Evolutionary conservation across 2,329 filamentous ascomycete genomes (phyloP).

Genomic region (Penicillium freii): DNA sequence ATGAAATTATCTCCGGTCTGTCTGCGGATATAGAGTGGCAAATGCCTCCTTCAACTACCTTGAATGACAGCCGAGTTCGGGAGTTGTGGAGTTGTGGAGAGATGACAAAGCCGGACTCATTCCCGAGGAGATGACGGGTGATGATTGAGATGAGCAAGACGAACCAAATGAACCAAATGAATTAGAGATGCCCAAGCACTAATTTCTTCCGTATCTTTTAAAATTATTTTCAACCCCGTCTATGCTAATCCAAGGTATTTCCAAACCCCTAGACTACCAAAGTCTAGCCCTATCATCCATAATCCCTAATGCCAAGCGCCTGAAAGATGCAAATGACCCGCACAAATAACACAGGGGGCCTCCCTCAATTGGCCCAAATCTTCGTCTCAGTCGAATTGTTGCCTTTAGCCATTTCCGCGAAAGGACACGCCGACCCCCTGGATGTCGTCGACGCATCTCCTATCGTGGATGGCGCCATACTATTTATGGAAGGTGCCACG

Average conservation of each 20-base stretch:
- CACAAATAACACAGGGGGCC: neutral
- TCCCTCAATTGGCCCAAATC: conserved; percentile 29
- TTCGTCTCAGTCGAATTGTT: conserved; percentile 28
- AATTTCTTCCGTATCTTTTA: neutral
- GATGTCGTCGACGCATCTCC: neutral
- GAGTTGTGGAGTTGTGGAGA: conserved; percentile 11
- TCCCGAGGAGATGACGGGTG: too few relatives aligned
- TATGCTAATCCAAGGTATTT: conserved; percentile 4
- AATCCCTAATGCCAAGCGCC: conserved; percentile 11
- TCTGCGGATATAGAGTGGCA: neutral
- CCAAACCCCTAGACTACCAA: neutral
- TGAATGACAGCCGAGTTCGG: conserved; percentile 8
- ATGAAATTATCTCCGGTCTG: conserved; percentile 6
- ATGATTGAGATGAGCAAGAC: neutral
- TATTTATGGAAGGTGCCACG: conserved; percentile 18
- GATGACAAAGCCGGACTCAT: conserved; percentile 3
- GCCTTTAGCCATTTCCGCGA: conserved; percentile 27
- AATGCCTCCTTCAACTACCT: conserved; percentile 5
- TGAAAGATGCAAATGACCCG: conserved; percentile 10
- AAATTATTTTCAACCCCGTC: neutral
- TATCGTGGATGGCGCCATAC: conserved; percentile 14
- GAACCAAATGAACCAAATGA: neutral
- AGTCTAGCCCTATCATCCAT: neutral
- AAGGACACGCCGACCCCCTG: conserved; percentile 29
- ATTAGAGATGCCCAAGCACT: neutral